phyloP scores from a whole-genome alignment of 2,329 filamentous ascomycete species.

The Neonectria punicea region DNA sequence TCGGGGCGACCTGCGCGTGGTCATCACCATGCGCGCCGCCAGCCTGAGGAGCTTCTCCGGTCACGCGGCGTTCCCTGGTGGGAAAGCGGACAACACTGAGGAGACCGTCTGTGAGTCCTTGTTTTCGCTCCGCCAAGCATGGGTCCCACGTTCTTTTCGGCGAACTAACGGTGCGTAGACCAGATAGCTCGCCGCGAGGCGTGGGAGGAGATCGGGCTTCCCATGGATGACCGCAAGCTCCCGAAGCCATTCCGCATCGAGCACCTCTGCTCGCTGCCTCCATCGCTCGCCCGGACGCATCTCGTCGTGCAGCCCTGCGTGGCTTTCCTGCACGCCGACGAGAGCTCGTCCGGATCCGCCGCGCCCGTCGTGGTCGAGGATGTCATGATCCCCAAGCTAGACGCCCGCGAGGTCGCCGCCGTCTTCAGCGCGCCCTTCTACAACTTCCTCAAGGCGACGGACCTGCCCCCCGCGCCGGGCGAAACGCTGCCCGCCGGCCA shows the following conservation, averaged over 20 bases:
- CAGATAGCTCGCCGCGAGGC: slow-evolving; percentile 91
- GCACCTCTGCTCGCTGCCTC: slow-evolving; percentile 86
- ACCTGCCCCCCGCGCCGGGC: slow-evolving; percentile 60
- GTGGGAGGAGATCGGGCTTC: slow-evolving; percentile 91
- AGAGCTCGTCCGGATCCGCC: slow-evolving; percentile 47
- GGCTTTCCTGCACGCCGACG: slow-evolving; percentile 77
- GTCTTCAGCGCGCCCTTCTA: slow-evolving; percentile 92
- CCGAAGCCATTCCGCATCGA: slow-evolving; percentile 85
- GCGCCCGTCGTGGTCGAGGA: slow-evolving; percentile 67
- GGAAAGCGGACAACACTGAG: slow-evolving; percentile 69
- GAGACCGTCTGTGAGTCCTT: slow-evolving; percentile 68
- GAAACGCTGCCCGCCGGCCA: slow-evolving; percentile 60
- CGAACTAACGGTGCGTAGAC: slow-evolving; percentile 57
- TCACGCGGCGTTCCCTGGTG: slow-evolving; percentile 87
- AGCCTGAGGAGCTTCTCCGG: slow-evolving; percentile 77
- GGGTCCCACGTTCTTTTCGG: no score
- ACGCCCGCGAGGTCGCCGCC: slow-evolving; percentile 91
- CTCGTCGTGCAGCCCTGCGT: slow-evolving; percentile 81
- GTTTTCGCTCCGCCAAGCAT: neutral
- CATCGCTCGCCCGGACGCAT: slow-evolving; percentile 77
- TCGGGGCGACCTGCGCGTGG: slow-evolving; percentile 78
- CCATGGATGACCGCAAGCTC: slow-evolving; percentile 74
- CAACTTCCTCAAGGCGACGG: slow-evolving; percentile 76
- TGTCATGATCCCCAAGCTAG: slow-evolving; percentile 80
- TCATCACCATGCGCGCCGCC: slow-evolving; percentile 74